Evolutionary conservation across 2,329 filamentous ascomycete species (phyloP), one percentile per base, ranked within the genome.

Genomic region (Cladosporium sp.): DNA sequence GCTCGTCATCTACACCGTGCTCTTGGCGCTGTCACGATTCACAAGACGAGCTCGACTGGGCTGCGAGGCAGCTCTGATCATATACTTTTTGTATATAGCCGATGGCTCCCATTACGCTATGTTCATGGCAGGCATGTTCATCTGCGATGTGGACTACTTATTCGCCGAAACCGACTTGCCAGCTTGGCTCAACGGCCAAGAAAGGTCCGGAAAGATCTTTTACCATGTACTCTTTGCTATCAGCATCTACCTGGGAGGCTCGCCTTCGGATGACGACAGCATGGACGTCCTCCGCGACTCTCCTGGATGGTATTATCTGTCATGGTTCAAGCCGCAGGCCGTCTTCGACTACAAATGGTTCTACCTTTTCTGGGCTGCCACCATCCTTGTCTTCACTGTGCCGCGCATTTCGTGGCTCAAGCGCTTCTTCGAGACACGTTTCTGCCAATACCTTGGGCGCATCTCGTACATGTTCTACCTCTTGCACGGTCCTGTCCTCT

Each of bases 41-140:
- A 79, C 80, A 0, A 74, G 72, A 22, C 80, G 55, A 81, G 78
- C 57, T 80, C 79, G 0, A 74, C 72, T 25, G 0, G 75, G 75
- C 68, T 80, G 80, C 65, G 72, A 83, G 63, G 47, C 76, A 1
- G 78, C 67, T 1, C 73, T 90, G 10, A 78, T 83, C 19, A 75
- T 77, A 61, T 90, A 89, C 71, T 88, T 87, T 66, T 75, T 89
- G 67, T 88, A 87, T 68, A 79, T 89, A 52, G 79, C 79, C 3
- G 87, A 90, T 67, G 86, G 84, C 22, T 83, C 79, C 71, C 83
- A 83, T 66, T 82, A 80, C 62, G 77, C 83, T 15, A 75, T 85
- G 70, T 88, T 88, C 67, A 70, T 81, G 12, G 72, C 77, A 0
- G 85, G 85, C 20, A 84, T 87, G 80, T 70, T 87, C 3, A 75